Evolutionary conservation across 192 early-diverging fungal genomes (phyloP), one percentile per base, ranked within the genome.

Genomic region (Mortierella alpina): DNA sequence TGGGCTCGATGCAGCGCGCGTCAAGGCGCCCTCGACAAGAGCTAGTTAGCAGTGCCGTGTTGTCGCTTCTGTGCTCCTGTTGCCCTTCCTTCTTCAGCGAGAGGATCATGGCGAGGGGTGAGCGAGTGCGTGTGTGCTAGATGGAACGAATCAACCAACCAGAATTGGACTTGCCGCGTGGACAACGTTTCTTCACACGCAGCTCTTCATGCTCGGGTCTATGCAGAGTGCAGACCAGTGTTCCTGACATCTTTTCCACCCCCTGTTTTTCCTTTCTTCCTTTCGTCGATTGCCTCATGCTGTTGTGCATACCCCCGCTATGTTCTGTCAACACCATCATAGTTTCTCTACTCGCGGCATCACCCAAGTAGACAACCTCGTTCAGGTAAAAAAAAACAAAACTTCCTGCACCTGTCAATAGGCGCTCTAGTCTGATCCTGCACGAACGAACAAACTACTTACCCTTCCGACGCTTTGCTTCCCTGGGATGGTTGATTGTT

Each of bases 331-430:
- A 9, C 50, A 2, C 20, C 11, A 14, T 44, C 18, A 42, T 64
- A 88, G 93, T 65, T 89, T 90, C 67, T 86, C 85, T 63, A 89
- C 89, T 14, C 72, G 85, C 64, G 88, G 88, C 9, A 87, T 89
- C 55, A 85, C 85, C 14, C 86, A 89, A 44, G 31, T 95, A 9
- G 92, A 95, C 50, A 82, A 87, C 44, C 82, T 95, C 18, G 84
- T 80, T n/a, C 85, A 88, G 83, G 87, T 88, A 86, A 52, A 40
- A 50, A 11, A n/a, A 6, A 6, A n/a, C n/a, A 44, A 62, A 12
- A 41, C 42, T 15, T 56, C 54, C 1, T 23, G 49, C 6, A 65
- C 39, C 14, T 20, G 9, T 40, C n/a, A 1, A 31, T 2, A 31
- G 31, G 31, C 31, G 31, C 31, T 31, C 31, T 31, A 31, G 31